These are phyloP conservation scores for Crucihimalaya himalaica DNA, from an alignment of 345 rosid species.

Conservation along the genomic window DNA sequence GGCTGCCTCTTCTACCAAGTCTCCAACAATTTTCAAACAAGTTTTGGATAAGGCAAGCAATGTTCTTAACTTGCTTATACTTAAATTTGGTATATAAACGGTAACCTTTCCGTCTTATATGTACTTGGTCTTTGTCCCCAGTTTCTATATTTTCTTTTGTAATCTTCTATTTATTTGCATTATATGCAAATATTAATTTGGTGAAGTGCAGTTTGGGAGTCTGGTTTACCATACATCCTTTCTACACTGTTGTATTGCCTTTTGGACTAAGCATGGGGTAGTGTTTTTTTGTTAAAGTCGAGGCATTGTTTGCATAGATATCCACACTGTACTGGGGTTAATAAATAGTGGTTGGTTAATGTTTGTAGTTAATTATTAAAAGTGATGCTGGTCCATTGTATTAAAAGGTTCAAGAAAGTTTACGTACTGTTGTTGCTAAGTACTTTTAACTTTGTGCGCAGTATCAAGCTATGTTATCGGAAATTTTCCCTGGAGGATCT, in stretches of 20 bases:
- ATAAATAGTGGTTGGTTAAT: conserved; percentile 10
- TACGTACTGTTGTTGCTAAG: conserved; percentile 22
- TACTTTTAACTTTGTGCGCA: conserved; percentile 37
- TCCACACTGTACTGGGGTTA: neutral
- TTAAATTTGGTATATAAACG: conserved; percentile 11
- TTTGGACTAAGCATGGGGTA: conserved; percentile 21
- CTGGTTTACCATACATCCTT: neutral
- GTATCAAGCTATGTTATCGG: conserved; percentile 91
- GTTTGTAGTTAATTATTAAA: neutral
- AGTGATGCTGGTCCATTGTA: conserved; percentile 10
- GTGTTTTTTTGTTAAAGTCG: neutral
- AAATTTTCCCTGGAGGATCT: conserved; percentile 95
- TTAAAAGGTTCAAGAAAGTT: conserved; percentile 17
- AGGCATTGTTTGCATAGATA: neutral
- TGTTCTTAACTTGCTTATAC: conserved; percentile 26
- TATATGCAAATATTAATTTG: conserved; percentile 5
- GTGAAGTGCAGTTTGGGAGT: conserved; percentile 18
- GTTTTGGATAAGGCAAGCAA: conserved; percentile 81
- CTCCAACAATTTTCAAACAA: conserved; percentile 68
- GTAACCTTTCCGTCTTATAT: neutral
- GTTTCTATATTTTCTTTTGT: conserved; percentile 3
- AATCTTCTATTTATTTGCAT: neutral
- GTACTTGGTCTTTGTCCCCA: conserved; percentile 10
- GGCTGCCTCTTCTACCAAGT: conserved; percentile 87
- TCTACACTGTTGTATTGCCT: neutral